Base-by-base conservation (phyloP, 768 basidiomycete species). In the Tulasnella sp. region DNA sequence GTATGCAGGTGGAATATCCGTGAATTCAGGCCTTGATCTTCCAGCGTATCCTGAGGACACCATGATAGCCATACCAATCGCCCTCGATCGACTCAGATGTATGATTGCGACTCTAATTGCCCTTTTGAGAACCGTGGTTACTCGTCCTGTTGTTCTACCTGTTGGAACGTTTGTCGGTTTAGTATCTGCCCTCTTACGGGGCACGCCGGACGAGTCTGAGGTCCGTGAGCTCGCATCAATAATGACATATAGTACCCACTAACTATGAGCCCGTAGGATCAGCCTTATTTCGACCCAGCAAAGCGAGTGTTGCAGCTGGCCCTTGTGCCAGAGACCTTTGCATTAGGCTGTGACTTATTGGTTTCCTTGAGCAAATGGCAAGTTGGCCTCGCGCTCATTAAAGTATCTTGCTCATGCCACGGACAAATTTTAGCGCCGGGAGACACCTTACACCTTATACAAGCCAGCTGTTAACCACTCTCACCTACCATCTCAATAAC, bases 91-190 rank as follows among this genome's bases (percentile, higher is more conserved):
- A 55, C 72, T 92, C 13, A 74, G 76, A 56, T 80, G 79, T 49
- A 78, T 77, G 29, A 69, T 80, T 32, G 66, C 70, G 3, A 73
- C 82, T 17, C 71, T 91, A 4, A 67, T 69, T 49, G 77, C 79
- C 29, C 72, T 89, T 24, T 65, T 89, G 34, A 67, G 67, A 19
- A 38, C 51, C 19, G 41, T 61, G 24, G 64, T 58, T 17, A 42
- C 77, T 45, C 80, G 88, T 8, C 81, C 85, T 17, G 81, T 91
- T 0, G 75, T 77, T 63, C 67, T 91, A 8, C 87, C 89, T 0
- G 65, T 87, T n/a, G 88, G 86, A 3, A 67, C 73, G 41, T 65
- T 89, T 17, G 74, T 51, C 30, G 17, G 47, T 10, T 23, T 59
- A 11, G 26, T 41, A 15, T 27, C 43, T 26, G 24, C 23, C 10